These are phyloP conservation scores for Coemansia sp. DNA, from an alignment of 371 early-diverging fungal species.

Conservation along the genomic window DNA sequence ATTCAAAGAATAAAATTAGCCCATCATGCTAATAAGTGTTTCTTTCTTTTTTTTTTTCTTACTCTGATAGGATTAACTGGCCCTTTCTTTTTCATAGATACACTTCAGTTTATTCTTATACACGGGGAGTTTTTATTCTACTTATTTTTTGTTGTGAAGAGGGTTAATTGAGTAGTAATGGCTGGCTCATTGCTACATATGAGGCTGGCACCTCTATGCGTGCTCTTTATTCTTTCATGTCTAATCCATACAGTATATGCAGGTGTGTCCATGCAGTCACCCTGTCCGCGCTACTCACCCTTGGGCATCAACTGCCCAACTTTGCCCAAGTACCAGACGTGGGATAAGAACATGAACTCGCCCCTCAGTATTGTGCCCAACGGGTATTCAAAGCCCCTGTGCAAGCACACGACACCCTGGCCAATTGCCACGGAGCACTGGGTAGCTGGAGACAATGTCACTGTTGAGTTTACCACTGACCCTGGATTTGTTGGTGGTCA, in stretches of 20 bases:
- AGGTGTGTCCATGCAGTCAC: conserved; percentile 16
- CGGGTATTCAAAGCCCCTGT: conserved; percentile 24
- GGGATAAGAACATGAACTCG: conserved; percentile 9
- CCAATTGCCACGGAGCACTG: conserved; percentile 28
- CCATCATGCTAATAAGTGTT: too few relatives aligned
- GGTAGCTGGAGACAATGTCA: conserved; percentile 31
- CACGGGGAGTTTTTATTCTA: background rate
- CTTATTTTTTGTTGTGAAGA: background rate
- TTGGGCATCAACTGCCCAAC: conserved; percentile 12
- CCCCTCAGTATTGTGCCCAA: conserved; percentile 10
- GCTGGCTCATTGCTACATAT: conserved; percentile 1
- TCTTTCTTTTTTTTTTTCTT: too few relatives aligned
- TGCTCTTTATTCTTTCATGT: conserved; percentile 2
- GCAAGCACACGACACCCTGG: conserved; percentile 37
- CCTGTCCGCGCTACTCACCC: conserved; percentile 23
- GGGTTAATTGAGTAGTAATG: too few relatives aligned
- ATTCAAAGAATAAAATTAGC: too few relatives aligned
- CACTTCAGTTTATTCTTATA: too few relatives aligned
- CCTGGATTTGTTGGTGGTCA: conserved; percentile 53
- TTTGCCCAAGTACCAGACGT: conserved; percentile 16
- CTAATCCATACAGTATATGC: conserved; percentile 1
- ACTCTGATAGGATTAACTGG: too few relatives aligned
- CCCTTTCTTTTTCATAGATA: too few relatives aligned
- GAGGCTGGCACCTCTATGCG: background rate
- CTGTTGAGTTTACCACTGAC: conserved; percentile 29